phyloP scores from a whole-genome alignment of 345 rosid genomes.

The Melaleuca alternifolia region DNA sequence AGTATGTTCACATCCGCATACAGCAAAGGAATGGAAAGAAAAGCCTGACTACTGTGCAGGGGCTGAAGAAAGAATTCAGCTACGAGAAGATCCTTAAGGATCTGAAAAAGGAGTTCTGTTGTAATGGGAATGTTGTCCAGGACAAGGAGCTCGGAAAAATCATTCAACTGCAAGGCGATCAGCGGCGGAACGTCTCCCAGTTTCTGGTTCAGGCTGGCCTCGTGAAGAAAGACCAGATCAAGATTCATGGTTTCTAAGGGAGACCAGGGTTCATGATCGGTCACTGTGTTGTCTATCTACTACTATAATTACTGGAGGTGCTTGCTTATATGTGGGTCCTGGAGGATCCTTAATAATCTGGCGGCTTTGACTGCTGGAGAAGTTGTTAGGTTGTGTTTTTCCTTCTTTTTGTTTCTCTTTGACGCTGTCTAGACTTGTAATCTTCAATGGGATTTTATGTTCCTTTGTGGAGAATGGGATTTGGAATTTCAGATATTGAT shows the following conservation, averaged over 20 bases:
- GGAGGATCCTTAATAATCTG: neutral
- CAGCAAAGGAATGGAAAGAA: slow-evolving; percentile 86
- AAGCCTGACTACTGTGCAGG: slow-evolving; percentile 69
- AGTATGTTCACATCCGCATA: slow-evolving; percentile 56
- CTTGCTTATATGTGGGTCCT: neutral
- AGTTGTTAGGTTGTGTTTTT: neutral
- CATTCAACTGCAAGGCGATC: slow-evolving; percentile 96
- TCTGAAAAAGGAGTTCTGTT: slow-evolving; percentile 73
- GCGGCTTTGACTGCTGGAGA: neutral
- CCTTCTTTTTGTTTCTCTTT: neutral
- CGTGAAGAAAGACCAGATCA: slow-evolving; percentile 68
- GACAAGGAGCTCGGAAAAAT: slow-evolving; percentile 83
- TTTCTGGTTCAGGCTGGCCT: slow-evolving; percentile 54
- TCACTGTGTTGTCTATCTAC: neutral
- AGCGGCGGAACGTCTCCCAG: slow-evolving; percentile 63
- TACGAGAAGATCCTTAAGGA: slow-evolving; percentile 73
- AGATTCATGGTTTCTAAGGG: slow-evolving; percentile 73
- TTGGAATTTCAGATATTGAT: neutral
- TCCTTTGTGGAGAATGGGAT: neutral
- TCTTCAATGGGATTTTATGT: neutral
- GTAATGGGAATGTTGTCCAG: slow-evolving; percentile 82
- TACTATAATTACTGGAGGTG: neutral
- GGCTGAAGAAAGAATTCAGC: slow-evolving; percentile 56
- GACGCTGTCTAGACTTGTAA: neutral
- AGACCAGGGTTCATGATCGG: neutral